These are phyloP conservation scores for Sporormia fimetaria DNA, from an alignment of 495 filamentous ascomycete genomes.

Conservation along the genomic window DNA sequence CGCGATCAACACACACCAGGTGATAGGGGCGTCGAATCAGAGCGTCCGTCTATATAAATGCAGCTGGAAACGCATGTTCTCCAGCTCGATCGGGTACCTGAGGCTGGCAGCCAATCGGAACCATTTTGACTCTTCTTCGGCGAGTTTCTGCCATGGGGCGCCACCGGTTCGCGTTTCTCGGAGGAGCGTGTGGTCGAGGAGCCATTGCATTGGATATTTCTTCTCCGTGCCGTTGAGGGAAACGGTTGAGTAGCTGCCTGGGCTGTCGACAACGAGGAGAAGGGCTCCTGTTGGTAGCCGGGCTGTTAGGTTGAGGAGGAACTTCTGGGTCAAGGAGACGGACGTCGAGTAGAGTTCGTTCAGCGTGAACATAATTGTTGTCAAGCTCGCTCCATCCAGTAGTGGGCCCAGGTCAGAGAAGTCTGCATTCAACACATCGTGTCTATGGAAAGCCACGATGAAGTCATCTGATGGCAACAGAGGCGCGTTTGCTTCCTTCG, in stretches of 20 bases:
- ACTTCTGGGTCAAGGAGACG: conserved; percentile 56
- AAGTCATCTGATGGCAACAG: conserved; percentile 30
- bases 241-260: conserved; percentile 80
- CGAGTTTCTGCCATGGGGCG: conserved; percentile 57
- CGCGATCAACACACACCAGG: too few relatives aligned
- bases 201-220: conserved; percentile 85
- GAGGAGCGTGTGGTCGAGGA: conserved; percentile 74
- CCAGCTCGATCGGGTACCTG: conserved; percentile 71
- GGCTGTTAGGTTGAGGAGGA: conserved; percentile 56
- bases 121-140: conserved; percentile 68
- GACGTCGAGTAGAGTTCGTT: conserved; percentile 86
- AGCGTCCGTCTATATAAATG: conserved; percentile 50
- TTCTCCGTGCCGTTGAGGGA: conserved; percentile 47
- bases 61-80: conserved; percentile 91
- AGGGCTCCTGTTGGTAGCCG: conserved; percentile 46
- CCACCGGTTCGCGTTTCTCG: conserved; percentile 6
- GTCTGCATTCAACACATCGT: conserved; percentile 49
- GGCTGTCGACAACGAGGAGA: conserved; percentile 82
- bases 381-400: conserved; percentile 39
- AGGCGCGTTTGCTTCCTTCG: conserved; percentile 36
- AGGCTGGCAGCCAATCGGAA: conserved; percentile 60
- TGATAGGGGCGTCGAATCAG: too few relatives aligned
- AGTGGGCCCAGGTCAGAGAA: conserved; percentile 35
- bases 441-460: conserved; percentile 40
- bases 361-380: conserved; percentile 89